A percentile compares a stretch with the other conserved stretches of the same genome.
Conservation (phyloP, 768 basidiomycete species). For the Pleurotus citrinopileatus region DNA sequence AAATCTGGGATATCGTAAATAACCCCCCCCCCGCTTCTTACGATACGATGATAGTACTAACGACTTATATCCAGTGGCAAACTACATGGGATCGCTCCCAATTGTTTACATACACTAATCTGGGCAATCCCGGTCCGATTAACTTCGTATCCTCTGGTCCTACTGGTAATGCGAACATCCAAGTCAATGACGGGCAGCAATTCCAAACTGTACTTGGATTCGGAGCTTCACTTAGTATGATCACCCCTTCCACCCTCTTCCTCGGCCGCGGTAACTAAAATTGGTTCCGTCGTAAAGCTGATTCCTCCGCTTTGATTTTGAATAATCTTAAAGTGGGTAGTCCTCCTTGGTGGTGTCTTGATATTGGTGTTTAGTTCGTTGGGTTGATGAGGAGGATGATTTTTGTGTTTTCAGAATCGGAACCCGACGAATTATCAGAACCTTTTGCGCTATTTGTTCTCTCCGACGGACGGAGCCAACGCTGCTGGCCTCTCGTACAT, state of each 20-base stretch:
- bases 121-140: slow-evolving; percentile 40
- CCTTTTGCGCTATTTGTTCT: slow-evolving; percentile 57
- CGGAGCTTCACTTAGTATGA: slow-evolving; percentile 60
- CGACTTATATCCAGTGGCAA: no score
- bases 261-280: background rate
- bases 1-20: slow-evolving; percentile 54
- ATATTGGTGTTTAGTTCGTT: no score
- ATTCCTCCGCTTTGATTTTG: slow-evolving; percentile 63
- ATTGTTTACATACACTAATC: slow-evolving; percentile 45
- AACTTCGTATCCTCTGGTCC: slow-evolving; percentile 56
- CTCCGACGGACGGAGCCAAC: slow-evolving; percentile 56
- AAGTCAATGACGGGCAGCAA: slow-evolving; percentile 48
- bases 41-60: no score
- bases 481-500: slow-evolving; percentile 69
- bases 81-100: slow-evolving; percentile 51
- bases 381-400: no score
- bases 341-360: slow-evolving; percentile 4
- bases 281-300: slow-evolving; percentile 46
- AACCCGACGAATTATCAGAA: slow-evolving; percentile 57
- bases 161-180: slow-evolving; percentile 59
- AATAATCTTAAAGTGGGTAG: slow-evolving; percentile 60
- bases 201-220: slow-evolving; percentile 68
- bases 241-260: background rate
- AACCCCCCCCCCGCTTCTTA: background rate
- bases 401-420: slow-evolving; percentile 34